These are phyloP conservation scores for Grigorovia jiainica DNA, from an alignment of 805 yeast species.

Conservation along the genomic window DNA sequence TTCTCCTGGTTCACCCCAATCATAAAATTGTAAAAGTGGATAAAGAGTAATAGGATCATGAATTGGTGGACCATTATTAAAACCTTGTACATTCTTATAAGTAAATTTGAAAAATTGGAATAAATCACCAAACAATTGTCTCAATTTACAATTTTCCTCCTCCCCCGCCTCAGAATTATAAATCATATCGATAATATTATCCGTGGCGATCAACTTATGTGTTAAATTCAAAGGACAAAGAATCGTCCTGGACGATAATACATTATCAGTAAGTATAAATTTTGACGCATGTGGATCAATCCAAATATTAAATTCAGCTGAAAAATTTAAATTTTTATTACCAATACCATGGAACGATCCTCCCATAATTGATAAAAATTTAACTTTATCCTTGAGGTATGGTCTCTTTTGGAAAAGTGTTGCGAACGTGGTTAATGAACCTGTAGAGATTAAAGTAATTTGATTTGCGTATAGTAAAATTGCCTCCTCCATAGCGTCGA, in stretches of 20 bases:
- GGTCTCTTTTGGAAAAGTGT: slow-evolving; percentile 47
- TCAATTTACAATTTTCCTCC: slow-evolving; percentile 32
- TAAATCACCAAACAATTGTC: slow-evolving; percentile 47
- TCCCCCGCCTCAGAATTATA: slow-evolving; percentile 17
- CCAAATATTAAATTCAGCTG: slow-evolving; percentile 68
- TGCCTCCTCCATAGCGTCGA: slow-evolving; percentile 35
- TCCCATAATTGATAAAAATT: slow-evolving; percentile 65
- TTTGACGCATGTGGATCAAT: slow-evolving; percentile 72
- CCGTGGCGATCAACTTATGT: slow-evolving; percentile 44
- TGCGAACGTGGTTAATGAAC: slow-evolving; percentile 68
- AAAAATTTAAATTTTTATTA: slow-evolving; percentile 40
- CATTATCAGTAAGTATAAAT: slow-evolving; percentile 39
- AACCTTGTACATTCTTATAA: slow-evolving; percentile 35
- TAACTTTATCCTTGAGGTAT: slow-evolving; percentile 38
- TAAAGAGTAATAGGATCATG: slow-evolving; percentile 74
- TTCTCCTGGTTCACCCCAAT: slow-evolving; percentile 17
- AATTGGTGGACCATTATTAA: slow-evolving; percentile 56
- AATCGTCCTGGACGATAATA: slow-evolving; percentile 39
- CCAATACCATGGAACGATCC: slow-evolving; percentile 40
- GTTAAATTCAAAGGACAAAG: slow-evolving; percentile 64
- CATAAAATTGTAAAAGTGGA: slow-evolving; percentile 41
- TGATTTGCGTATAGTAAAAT: slow-evolving; percentile 36
- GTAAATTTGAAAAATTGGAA: slow-evolving; percentile 41
- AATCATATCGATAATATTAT: slow-evolving; percentile 30
- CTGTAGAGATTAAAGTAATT: slow-evolving; percentile 61